Conservation (phyloP, 2,329 filamentous ascomycete genomes). For the Mycosphaerella sp. region DNA sequence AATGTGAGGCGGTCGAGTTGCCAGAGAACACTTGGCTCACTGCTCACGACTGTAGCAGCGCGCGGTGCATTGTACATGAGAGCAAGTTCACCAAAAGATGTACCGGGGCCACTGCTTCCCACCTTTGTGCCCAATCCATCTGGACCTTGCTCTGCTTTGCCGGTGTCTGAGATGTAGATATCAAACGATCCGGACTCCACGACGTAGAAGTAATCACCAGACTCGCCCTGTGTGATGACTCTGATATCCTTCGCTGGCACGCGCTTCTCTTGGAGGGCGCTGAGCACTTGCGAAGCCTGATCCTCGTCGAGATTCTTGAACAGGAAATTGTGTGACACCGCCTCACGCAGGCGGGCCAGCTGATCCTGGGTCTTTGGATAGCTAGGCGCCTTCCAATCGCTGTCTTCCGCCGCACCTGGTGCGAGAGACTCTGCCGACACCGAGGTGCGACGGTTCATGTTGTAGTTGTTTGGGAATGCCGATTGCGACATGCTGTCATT, state of each 20-base stretch:
- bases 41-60: constrained; percentile 85
- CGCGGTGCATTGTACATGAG: constrained; percentile 98
- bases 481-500: constrained; percentile 51
- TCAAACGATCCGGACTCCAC: constrained; percentile 89
- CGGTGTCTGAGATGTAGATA: constrained; percentile 76
- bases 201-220: constrained; percentile 96
- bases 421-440: constrained; percentile 96
- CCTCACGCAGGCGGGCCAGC: constrained; percentile 66
- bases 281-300: constrained; percentile 77
- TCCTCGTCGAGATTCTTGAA: constrained; percentile 95
- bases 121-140: constrained; percentile 82
- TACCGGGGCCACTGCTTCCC: constrained; percentile 73
- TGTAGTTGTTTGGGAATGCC: constrained; percentile 85
- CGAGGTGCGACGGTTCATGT: constrained; percentile 85
- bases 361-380: constrained; percentile 81
- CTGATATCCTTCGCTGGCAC: constrained; percentile 86
- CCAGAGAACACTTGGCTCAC: constrained; percentile 81
- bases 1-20: constrained; percentile 93
- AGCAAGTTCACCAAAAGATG: constrained; percentile 92
- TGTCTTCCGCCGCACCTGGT: constrained; percentile 72
- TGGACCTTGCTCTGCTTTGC: constrained; percentile 69
- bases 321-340: constrained; percentile 85
- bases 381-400: constrained; percentile 83
- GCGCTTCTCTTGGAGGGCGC: constrained; percentile 87
- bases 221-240: constrained; percentile 92